Percentiles rank a stretch among this genome's conserved stretches.
Conservation (phyloP, 2,329 filamentous ascomycete genomes). For the Cryphonectria carpinicola region DNA sequence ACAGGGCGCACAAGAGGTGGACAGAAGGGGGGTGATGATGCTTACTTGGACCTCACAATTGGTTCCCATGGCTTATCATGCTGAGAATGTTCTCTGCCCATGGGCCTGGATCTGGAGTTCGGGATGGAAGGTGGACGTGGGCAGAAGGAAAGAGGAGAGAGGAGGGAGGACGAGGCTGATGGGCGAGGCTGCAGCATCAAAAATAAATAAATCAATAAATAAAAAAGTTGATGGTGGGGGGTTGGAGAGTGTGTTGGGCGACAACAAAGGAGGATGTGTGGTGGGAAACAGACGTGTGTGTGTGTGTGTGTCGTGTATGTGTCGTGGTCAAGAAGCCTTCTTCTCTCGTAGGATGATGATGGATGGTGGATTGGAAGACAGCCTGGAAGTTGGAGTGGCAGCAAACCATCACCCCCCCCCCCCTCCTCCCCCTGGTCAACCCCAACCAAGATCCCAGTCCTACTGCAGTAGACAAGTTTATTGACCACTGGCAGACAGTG, state of each 20-base stretch:
- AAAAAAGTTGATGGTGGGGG: background rate
- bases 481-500: background rate
- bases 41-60: conserved; percentile 50
- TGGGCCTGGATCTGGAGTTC: conserved; percentile 37
- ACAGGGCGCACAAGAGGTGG: too few relatives aligned
- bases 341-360: too few relatives aligned
- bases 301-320: too few relatives aligned
- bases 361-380: background rate
- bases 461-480: background rate
- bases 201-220: too few relatives aligned
- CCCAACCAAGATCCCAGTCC: background rate
- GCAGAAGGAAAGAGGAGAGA: conserved; percentile 26
- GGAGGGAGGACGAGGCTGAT: conserved; percentile 13
- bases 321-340: background rate
- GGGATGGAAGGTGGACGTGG: background rate
- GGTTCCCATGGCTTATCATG: conserved; percentile 54
- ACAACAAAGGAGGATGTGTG: background rate
- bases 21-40: conserved; percentile 24
- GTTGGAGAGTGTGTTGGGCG: background rate
- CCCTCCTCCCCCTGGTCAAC: too few relatives aligned
- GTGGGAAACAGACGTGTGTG: background rate
- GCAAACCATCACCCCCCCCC: too few relatives aligned
- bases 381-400: too few relatives aligned
- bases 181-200: background rate
- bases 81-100: conserved; percentile 48